Base-by-base conservation (phyloP, 352 stramenopile species). In the Pythium angustatum region DNA sequence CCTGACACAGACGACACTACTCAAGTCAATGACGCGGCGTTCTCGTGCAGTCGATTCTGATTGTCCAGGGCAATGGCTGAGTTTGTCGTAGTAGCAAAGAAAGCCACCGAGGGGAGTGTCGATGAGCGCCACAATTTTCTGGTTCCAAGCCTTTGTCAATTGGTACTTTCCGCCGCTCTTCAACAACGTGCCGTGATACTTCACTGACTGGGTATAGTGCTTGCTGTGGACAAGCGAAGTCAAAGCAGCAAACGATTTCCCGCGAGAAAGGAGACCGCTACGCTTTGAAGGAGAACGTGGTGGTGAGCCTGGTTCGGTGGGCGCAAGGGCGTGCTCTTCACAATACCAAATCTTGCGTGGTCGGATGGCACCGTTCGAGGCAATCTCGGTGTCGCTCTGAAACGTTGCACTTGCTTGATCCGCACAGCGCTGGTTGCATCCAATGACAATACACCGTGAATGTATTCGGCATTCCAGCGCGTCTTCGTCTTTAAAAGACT, bases 1-100 rank as follows among this genome's bases (percentile, higher is more conserved):
- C 5, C 81, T 78, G 30, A 93, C 84, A 34, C 78, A 90, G 10
- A 90, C 56, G 30, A 93, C 79, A 17, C 74, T 72, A 44, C 78
- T 85, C 22, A 93, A 53, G 40, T 93, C 84, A 51, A 93, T 87
- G 34, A 88, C 69, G 3, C 83, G 69, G 6, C 83, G 71, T 26
- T 90, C 78, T 58, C 81, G 87, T 14, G 75, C 76, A 21, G 24
- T 10, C 0, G 55, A 68, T 4, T 85, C 78, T 0, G 78, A 77
- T 28, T 76, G 73, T 1, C 81, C 78, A 7, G 83, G 83, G 47
- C 79, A 90, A 43, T 90, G 83, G 3, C 73, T 57, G 1, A 88
- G 63, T 52, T 85, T 85, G 68, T 93, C 79, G 58, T 88, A 90
- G 51, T 91, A 93, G 64, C 81, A 88, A 19, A 93, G 64, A 54